Conservation (phyloP, 306 rosid genomes). For the Pterocarpus santalinus region DNA sequence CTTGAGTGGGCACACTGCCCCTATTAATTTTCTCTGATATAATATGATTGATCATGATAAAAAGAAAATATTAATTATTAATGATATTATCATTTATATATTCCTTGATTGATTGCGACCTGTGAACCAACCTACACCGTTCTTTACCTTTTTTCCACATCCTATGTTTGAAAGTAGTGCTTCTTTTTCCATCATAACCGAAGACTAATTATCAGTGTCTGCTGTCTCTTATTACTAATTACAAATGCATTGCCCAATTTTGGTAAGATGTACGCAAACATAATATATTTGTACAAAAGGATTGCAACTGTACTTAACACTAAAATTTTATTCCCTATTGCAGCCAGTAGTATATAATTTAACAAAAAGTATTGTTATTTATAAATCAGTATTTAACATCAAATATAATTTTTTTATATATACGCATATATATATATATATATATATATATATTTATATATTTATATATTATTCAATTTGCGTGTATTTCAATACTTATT, state of each 20-base stretch:
- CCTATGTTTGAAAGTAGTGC: slow-evolving; percentile 46
- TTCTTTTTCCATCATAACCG: slow-evolving; percentile 38
- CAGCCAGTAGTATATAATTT: slow-evolving; percentile 3
- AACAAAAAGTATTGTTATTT: no score
- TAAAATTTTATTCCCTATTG: not conserved
- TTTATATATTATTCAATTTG: no score
- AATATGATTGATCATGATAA: slow-evolving; percentile 43
- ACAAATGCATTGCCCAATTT: slow-evolving; percentile 8
- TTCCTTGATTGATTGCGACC: slow-evolving; percentile 55
- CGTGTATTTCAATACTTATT: no score
- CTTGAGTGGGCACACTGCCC: slow-evolving; percentile 48
- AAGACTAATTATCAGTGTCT: slow-evolving; percentile 26
- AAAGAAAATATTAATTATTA: slow-evolving; percentile 35
- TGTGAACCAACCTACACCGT: slow-evolving; percentile 60
- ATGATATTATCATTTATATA: slow-evolving; percentile 24
- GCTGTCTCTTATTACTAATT: not conserved
- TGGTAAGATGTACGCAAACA: slow-evolving; percentile 25
- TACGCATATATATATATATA: no score
- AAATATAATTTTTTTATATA: no score
- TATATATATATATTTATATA: no score
- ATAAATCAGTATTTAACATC: no score
- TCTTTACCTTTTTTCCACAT: slow-evolving; percentile 48
- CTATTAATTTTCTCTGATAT: slow-evolving; percentile 27
- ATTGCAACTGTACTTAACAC: not conserved
- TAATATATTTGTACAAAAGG: not conserved